These are phyloP conservation scores for Lodderomyces pseudojiufengensis DNA, from an alignment of 1,139 yeast species.

Conservation along the genomic window DNA sequence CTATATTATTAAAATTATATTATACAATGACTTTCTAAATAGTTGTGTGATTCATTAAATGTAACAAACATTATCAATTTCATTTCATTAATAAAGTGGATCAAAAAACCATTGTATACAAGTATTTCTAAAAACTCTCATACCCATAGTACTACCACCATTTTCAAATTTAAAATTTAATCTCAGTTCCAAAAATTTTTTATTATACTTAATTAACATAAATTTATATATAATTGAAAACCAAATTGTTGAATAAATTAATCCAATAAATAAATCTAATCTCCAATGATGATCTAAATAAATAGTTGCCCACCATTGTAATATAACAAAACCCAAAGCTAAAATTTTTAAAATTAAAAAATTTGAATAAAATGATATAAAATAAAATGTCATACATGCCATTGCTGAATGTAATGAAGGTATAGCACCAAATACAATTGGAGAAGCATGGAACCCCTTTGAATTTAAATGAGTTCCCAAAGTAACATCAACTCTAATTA, in stretches of 20 bases:
- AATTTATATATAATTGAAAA: slow-evolving; percentile 33
- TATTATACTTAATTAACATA: slow-evolving; percentile 20
- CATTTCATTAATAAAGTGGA: slow-evolving; percentile 34
- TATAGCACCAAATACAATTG: slow-evolving; percentile 69
- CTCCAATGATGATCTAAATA: slow-evolving; percentile 72
- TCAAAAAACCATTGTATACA: slow-evolving; percentile 48
- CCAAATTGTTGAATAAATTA: slow-evolving; percentile 45
- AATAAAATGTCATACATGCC: slow-evolving; percentile 52
- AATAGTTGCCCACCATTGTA: slow-evolving; percentile 77
- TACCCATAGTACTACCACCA: slow-evolving; percentile 53
- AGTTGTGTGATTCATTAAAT: no score
- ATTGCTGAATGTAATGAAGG: slow-evolving; percentile 67
- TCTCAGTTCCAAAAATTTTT: slow-evolving; percentile 29
- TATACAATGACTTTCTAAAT: no score
- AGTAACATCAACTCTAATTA: slow-evolving; percentile 59
- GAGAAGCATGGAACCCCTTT: slow-evolving; percentile 61
- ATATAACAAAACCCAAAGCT: slow-evolving; percentile 36
- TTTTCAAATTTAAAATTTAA: slow-evolving; percentile 30
- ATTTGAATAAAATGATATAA: slow-evolving; percentile 39
- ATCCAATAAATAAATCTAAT: slow-evolving; percentile 54
- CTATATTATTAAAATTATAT: no score
- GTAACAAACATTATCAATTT: no score
- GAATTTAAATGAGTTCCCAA: slow-evolving; percentile 61
- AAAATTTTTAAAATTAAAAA: slow-evolving; percentile 33
- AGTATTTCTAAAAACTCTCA: slow-evolving; percentile 53